These are phyloP conservation scores for Cicer yamashitae DNA, from an alignment of 306 rosid genomes.

Conservation along the genomic window DNA sequence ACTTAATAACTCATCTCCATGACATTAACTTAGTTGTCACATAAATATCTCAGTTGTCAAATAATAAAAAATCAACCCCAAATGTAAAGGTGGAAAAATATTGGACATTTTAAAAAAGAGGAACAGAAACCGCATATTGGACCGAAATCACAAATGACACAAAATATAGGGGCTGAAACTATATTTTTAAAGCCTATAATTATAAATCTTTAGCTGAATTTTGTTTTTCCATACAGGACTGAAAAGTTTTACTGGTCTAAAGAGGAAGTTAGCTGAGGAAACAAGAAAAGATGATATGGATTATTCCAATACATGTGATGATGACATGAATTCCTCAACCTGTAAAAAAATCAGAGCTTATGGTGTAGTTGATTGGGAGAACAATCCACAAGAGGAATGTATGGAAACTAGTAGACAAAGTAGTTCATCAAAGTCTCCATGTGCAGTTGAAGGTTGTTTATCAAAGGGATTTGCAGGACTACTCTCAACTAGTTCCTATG, in stretches of 20 bases:
- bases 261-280: conserved; percentile 74
- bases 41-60: too few species aligned
- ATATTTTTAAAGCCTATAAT: too few species aligned
- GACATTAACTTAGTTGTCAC: too few species aligned
- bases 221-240: conserved; percentile 59
- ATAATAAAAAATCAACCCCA: too few species aligned
- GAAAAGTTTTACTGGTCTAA: conserved; percentile 62
- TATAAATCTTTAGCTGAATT: not conserved
- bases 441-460: conserved; percentile 90
- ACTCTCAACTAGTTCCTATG: conserved; percentile 63
- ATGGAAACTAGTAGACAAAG: conserved; percentile 61
- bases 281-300: conserved; percentile 56
- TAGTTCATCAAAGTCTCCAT: conserved; percentile 69
- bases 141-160: too few species aligned
- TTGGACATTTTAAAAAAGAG: too few species aligned
- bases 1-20: too few species aligned
- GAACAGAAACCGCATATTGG: too few species aligned
- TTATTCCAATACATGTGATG: conserved; percentile 37
- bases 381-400: conserved; percentile 50
- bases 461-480: conserved; percentile 89
- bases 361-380: conserved; percentile 48
- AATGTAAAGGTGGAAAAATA: too few species aligned
- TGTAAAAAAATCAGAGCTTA: conserved; percentile 60
- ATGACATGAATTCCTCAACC: conserved; percentile 48
- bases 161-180: too few species aligned